Conservation (phyloP, 2,329 filamentous ascomycete genomes). For the Nannizzia gypsea region DNA sequence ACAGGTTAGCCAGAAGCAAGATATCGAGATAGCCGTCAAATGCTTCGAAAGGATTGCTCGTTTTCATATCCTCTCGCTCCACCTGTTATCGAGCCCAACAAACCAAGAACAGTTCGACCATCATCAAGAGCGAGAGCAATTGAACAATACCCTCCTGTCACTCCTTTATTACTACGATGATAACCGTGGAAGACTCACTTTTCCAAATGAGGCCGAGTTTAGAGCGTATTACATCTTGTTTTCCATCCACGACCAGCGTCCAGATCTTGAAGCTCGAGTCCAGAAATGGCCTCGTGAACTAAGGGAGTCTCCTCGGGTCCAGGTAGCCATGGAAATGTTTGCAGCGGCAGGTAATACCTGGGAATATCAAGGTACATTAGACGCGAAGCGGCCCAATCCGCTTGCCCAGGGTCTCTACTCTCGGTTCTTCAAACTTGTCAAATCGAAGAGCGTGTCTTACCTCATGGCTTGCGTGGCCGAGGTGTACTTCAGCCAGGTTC, state of each 20-base stretch:
- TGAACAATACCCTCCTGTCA: constrained; percentile 51
- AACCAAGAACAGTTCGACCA: constrained; percentile 44
- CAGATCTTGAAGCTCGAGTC: constrained; percentile 47
- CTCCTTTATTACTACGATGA: constrained; percentile 51
- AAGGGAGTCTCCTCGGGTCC: constrained; percentile 41
- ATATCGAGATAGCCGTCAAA: constrained; percentile 46
- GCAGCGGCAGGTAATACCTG: constrained; percentile 44
- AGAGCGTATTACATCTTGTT: constrained; percentile 50
- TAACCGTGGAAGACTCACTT: constrained; percentile 37
- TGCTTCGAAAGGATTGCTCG: constrained; percentile 53
- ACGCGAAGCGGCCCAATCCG: constrained; percentile 37
- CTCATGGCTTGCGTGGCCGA: constrained; percentile 54
- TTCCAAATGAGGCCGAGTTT: constrained; percentile 52
- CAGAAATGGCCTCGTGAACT: constrained; percentile 44
- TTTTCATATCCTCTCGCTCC: constrained; percentile 51
- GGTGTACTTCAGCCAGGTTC: constrained; percentile 49
- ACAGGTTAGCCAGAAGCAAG: constrained; percentile 44
- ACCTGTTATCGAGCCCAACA: constrained; percentile 43
- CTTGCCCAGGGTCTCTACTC: constrained; percentile 48
- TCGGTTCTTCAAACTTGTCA: constrained; percentile 46
- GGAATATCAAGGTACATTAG: constrained; percentile 41
- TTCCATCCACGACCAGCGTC: constrained; percentile 41
- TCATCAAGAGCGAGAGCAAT: constrained; percentile 52
- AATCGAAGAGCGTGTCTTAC: constrained; percentile 46
- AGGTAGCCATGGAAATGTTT: constrained; percentile 46